Evolutionary conservation across 768 basidiomycete species (phyloP).

Genomic region (Gelatoporia subvermispora): DNA sequence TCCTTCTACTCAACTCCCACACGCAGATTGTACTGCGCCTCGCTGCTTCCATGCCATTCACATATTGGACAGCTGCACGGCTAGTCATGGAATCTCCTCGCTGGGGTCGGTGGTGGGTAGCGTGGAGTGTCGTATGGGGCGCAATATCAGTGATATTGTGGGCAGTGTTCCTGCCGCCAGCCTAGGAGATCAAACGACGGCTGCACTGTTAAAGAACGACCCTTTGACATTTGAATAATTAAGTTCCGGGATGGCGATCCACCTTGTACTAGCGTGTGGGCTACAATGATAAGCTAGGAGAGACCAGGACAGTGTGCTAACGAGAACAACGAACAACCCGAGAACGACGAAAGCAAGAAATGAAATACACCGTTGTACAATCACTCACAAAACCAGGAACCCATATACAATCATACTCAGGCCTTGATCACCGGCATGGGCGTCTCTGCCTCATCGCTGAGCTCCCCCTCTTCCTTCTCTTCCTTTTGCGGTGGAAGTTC

Average conservation of each 20-base stretch:
- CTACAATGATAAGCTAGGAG: too few relatives aligned
- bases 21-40: slow-evolving; percentile 84
- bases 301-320: too few relatives aligned
- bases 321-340: too few relatives aligned
- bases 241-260: too few relatives aligned
- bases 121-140: slow-evolving; percentile 81
- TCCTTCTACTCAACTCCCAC: slow-evolving; percentile 77
- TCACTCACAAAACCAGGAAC: too few relatives aligned
- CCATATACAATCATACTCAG: too few relatives aligned
- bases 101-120: slow-evolving; percentile 60
- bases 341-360: too few relatives aligned
- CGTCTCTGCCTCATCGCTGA: slow-evolving; percentile 11
- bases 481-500: slow-evolving; percentile 6
- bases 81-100: slow-evolving; percentile 46
- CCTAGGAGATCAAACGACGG: slow-evolving; percentile 39
- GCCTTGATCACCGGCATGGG: too few relatives aligned
- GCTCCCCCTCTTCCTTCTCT: slow-evolving; percentile 20
- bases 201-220: too few relatives aligned
- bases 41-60: slow-evolving; percentile 68
- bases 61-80: slow-evolving; percentile 84
- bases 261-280: too few relatives aligned
- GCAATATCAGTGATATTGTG: slow-evolving; percentile 66
- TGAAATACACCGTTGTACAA: too few relatives aligned
- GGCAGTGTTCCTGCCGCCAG: slow-evolving; percentile 88
- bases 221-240: too few relatives aligned